Evolutionary conservation across 2,329 filamentous ascomycete genomes (phyloP), one percentile per base, ranked within the genome.

Genomic region (Seiridium cupressi): DNA sequence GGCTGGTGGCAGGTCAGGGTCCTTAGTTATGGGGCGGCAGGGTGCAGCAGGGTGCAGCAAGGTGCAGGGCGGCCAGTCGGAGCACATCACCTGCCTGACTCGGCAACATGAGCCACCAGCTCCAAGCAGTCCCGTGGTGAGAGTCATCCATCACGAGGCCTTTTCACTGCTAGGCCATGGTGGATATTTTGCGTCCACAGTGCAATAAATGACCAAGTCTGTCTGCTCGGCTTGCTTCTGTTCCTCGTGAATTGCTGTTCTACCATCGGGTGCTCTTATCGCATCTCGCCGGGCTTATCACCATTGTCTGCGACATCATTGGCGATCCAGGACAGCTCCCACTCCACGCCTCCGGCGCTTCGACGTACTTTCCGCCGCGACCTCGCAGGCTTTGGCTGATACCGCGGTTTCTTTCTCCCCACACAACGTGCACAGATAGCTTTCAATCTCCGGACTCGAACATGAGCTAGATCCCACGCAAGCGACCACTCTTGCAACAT

Each of bases 81-180:
- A 34, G 38, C 8, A 13, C 38, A 57, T 59, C 57, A 59, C 57
- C 57, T 59, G 57, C 57, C 57, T 59, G 48, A 54, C 57, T 59
- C 57, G 57, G 57, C 57, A 34, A 44, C 44, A 18, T 46, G 31
- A 31, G 10, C 44, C 54, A 26, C 35, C 54, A 57, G 42, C 54
- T 47, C 54, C 36, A 31, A 38, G 34, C 34, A 44, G 44, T 57
- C 54, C 44, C 54, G 54, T 57, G 54, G 36, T 47, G 54, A 51
- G 55, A 58, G 55, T 58, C 55, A 58, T 44, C 42, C 44, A 58
- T 58, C 55, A 58, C 55, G 55, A 58, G 55, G 55, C 32, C 44
- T 42, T 58, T 58, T 44, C 42, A 18, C 46, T 26, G 42, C 34
- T 34, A 26, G 18, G 46, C 32, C 31, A 34, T 57, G 31, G 40